Evolutionary conservation across 2,329 filamentous ascomycete species (phyloP).

Genomic region (Aureobasidium namibiae): DNA sequence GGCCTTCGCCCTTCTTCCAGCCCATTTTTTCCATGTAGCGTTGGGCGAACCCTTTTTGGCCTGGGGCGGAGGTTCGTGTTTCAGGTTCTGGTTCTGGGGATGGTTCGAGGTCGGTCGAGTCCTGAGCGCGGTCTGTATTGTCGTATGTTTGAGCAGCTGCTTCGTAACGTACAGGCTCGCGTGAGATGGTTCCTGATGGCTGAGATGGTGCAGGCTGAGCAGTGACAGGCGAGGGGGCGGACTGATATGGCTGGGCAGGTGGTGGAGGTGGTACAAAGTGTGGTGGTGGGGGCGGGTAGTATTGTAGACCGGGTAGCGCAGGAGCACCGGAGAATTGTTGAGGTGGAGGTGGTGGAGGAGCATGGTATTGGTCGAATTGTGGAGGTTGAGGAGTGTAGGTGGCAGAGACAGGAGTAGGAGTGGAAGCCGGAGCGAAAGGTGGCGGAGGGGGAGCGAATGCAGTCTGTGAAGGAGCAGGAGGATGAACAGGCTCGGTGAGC

Average conservation of each 20-base stretch:
- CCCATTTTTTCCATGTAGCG: conserved; percentile 90
- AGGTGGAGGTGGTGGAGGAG: conserved; percentile 22
- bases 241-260: background rate
- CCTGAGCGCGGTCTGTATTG: conserved; percentile 27
- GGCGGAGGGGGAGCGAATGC: conserved; percentile 18
- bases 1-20: conserved; percentile 78
- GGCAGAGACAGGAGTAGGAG: background rate
- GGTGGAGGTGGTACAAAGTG: conserved; percentile 4
- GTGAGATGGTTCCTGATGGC: conserved; percentile 59
- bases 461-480: conserved; percentile 29
- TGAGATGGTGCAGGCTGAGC: conserved; percentile 26
- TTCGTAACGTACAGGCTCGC: conserved; percentile 68
- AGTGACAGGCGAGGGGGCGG: conserved; percentile 16
- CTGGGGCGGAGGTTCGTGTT: conserved; percentile 58
- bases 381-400: background rate
- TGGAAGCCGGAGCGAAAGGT: background rate
- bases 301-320: conserved; percentile 20
- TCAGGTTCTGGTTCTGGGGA: conserved; percentile 25
- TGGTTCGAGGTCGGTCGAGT: conserved; percentile 21
- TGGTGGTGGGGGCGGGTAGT: conserved; percentile 21
- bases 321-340: background rate
- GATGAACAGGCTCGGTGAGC: conserved; percentile 30
- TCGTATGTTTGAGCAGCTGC: conserved; percentile 34
- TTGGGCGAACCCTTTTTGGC: conserved; percentile 76
- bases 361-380: background rate